Evolutionary conservation across 306 rosid genomes (phyloP).

Genomic region (Cicer pinnatifidum): DNA sequence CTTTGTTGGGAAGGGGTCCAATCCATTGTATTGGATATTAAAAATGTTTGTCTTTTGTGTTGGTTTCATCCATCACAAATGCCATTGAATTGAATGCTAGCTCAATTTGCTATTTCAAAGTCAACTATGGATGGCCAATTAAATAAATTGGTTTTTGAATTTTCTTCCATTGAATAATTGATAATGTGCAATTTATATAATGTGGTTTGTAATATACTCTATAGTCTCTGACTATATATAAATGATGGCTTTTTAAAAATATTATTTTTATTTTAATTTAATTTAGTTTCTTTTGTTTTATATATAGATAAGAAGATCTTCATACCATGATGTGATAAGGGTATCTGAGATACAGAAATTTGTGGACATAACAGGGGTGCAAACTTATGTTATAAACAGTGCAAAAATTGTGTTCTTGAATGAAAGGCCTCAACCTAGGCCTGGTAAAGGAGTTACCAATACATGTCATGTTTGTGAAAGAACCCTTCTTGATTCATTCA

Average conservation of each 20-base stretch:
- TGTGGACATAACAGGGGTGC: slow-evolving; percentile 67
- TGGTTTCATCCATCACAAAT: slow-evolving; percentile 36
- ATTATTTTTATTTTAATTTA: slow-evolving; percentile 12
- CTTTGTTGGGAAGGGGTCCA: slow-evolving; percentile 20
- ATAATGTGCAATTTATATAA: slow-evolving; percentile 14
- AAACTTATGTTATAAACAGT: slow-evolving; percentile 69
- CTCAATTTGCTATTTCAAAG: slow-evolving; percentile 41
- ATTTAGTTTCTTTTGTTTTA: not conserved
- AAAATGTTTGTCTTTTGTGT: slow-evolving; percentile 21
- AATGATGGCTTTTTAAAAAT: not conserved
- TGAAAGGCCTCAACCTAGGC: slow-evolving; percentile 74
- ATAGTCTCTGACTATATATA: no score
- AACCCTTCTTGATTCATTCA: slow-evolving; percentile 67
- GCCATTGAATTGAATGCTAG: slow-evolving; percentile 25
- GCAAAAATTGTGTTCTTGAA: slow-evolving; percentile 75
- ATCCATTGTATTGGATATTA: slow-evolving; percentile 34
- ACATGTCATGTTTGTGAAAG: slow-evolving; percentile 66
- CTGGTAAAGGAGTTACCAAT: slow-evolving; percentile 67
- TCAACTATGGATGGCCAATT: slow-evolving; percentile 53
- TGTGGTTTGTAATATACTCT: not conserved
- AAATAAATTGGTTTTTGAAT: slow-evolving; percentile 22
- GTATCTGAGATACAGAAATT: slow-evolving; percentile 69
- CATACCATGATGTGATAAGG: slow-evolving; percentile 80
- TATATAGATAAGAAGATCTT: slow-evolving; percentile 73
- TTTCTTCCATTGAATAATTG: slow-evolving; percentile 33